These are phyloP conservation scores for Schrenkiella parvula DNA, from an alignment of 345 rosid species.

Conservation along the genomic window DNA sequence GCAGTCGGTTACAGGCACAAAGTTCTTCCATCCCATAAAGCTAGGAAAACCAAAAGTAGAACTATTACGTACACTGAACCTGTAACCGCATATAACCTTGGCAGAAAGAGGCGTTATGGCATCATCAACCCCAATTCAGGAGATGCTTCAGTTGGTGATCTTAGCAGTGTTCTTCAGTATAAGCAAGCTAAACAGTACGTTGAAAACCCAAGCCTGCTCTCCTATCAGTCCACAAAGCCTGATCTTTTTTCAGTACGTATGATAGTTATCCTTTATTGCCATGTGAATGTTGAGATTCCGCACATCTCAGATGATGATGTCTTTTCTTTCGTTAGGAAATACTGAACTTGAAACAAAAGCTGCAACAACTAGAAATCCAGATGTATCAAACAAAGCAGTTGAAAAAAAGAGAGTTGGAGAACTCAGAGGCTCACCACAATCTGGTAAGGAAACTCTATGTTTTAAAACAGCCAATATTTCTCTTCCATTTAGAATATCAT, in stretches of 20 bases:
- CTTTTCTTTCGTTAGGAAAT: constrained; percentile 31
- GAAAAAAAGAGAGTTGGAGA: constrained; percentile 29
- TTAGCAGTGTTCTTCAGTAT: constrained; percentile 15
- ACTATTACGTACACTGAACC: constrained; percentile 15
- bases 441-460: constrained; percentile 24
- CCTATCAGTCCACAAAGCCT: constrained; percentile 3
- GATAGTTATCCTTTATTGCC: not conserved
- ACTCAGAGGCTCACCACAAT: constrained; percentile 9
- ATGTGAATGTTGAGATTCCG: not conserved
- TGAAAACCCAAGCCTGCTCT: constrained; percentile 15
- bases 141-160: constrained; percentile 14
- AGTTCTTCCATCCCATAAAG: not conserved
- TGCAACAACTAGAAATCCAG: constrained; percentile 34
- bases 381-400: constrained; percentile 27
- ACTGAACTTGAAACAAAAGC: constrained; percentile 35
- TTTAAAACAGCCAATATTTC: not conserved
- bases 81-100: not conserved
- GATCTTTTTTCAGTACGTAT: constrained; percentile 28
- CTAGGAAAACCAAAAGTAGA: constrained; percentile 5
- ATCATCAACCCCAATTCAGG: constrained; percentile 2
- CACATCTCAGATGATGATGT: not conserved
- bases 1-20: constrained; percentile 13
- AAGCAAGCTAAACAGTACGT: constrained; percentile 16
- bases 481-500: not conserved
- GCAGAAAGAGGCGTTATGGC: constrained; percentile 35